Conservation (phyloP, 2,329 filamentous ascomycete species). For the Monosporascus sp. region DNA sequence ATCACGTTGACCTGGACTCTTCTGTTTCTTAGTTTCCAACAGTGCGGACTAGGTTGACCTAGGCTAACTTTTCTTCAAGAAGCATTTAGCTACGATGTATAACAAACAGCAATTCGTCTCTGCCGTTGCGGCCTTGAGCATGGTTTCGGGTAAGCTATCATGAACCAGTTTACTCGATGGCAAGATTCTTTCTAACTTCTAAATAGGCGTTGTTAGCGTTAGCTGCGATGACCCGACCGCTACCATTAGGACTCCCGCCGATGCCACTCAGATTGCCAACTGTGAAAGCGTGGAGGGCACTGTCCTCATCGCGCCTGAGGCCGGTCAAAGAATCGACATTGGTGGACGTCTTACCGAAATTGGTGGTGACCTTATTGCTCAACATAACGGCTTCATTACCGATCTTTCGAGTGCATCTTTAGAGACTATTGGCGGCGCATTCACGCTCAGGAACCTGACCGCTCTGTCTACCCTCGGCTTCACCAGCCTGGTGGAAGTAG, state of each 20-base stretch:
- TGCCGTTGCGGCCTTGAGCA: constrained; percentile 37
- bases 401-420: constrained; percentile 58
- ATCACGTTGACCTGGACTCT: not conserved
- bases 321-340: constrained; percentile 55
- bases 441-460: constrained; percentile 64
- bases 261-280: constrained; percentile 51
- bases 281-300: constrained; percentile 68
- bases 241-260: constrained; percentile 58
- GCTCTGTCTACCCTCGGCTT: constrained; percentile 64
- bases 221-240: constrained; percentile 32
- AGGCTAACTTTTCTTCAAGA: constrained; percentile 9
- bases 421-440: constrained; percentile 59
- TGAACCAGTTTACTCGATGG: no score
- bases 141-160: constrained; percentile 36
- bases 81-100: constrained; percentile 38
- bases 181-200: constrained; percentile 8
- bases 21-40: constrained; percentile 1
- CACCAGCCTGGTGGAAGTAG: constrained; percentile 57
- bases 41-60: not conserved
- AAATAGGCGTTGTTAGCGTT: constrained; percentile 22
- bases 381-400: constrained; percentile 57
- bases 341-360: constrained; percentile 50
- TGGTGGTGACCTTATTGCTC: constrained; percentile 50
- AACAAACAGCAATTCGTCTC: constrained; percentile 39
- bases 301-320: constrained; percentile 55